These are phyloP conservation scores for Leptomonas seymouri DNA, from an alignment of 208 protist species.

Conservation along the genomic window DNA sequence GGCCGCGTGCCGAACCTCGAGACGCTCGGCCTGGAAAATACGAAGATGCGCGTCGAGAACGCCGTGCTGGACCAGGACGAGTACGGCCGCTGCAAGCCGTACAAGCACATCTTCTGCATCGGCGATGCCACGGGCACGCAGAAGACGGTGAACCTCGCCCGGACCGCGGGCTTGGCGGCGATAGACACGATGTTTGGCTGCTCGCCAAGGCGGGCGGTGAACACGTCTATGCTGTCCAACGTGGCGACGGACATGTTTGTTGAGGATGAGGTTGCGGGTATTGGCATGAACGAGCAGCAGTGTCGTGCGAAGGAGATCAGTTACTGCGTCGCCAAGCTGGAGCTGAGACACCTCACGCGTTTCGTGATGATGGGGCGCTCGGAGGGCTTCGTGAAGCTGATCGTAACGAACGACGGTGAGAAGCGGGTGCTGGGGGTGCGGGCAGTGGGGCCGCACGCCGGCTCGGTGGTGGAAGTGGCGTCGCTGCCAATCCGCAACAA, in stretches of 20 bases:
- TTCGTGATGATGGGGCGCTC: slow-evolving; percentile 49
- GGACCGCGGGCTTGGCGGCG: slow-evolving; percentile 47
- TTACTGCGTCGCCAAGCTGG: slow-evolving; percentile 57
- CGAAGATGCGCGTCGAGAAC: slow-evolving; percentile 49
- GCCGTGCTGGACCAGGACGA: slow-evolving; percentile 47
- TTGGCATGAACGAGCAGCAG: slow-evolving; percentile 74
- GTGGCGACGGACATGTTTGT: slow-evolving; percentile 60
- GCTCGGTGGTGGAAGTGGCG: slow-evolving; percentile 67
- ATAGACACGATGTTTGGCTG: slow-evolving; percentile 70
- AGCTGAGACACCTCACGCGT: slow-evolving; percentile 49
- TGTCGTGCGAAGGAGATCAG: slow-evolving; percentile 45
- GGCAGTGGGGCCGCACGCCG: slow-evolving; percentile 58
- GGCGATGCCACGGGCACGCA: slow-evolving; percentile 50
- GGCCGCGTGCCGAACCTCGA: slow-evolving; percentile 56
- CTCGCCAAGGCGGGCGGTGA: slow-evolving; percentile 25
- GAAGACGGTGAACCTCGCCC: slow-evolving; percentile 49
- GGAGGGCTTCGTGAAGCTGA: slow-evolving; percentile 72
- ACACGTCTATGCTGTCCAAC: slow-evolving; percentile 34
- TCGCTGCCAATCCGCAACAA: slow-evolving; percentile 57
- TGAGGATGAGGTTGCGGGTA: slow-evolving; percentile 61
- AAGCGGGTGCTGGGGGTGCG: slow-evolving; percentile 72
- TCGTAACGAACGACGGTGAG: slow-evolving; percentile 68
- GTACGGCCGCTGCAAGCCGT: slow-evolving; percentile 57
- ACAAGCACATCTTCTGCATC: slow-evolving; percentile 79
- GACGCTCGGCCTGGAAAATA: slow-evolving; percentile 62